Base-by-base conservation (phyloP, 768 basidiomycete genomes). In the Agrocybe pediades region DNA sequence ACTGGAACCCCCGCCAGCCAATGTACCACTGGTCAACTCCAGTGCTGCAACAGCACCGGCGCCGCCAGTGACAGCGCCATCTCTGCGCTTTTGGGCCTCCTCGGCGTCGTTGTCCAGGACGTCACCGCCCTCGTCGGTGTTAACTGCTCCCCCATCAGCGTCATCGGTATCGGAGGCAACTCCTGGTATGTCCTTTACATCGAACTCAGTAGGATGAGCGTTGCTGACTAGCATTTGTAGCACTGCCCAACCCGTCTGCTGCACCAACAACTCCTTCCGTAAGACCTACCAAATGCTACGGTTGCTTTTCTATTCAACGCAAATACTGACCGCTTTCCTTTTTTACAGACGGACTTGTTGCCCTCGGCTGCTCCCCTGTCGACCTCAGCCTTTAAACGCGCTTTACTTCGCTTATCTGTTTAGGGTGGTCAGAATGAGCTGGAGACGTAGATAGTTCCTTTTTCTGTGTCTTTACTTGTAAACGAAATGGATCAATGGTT, bases 11-110 rank as follows among this genome's bases (percentile, higher is more conserved):
- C 55, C 3, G 54, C 51, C 24, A 51, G 54, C 36, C 60, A 62
- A 47, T 64, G 63, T 59, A 62, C 60, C 45, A 63, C 62, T 27
- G 67, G 63, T 15, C 23, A 39, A 23, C 27, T 68, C 20, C 64
- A 67, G 30, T 70, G 67, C 61, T 61, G 67, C 60, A 21, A 62
- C 41, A 59, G 49, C 33, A 56, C 54, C 20, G 53, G 62, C 39
- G 17, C 53, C n/a, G 49, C 54, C 3, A 33, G 23, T 40, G 47
- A 46, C 17, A 21, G 42, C 0, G 19, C 47, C 51, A 48, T 59
- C 41, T 30, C 53, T 6, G 24, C 56, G 9, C 59, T 68, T 19
- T 48, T 56, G 59, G 61, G 36, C 2, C 47, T 55, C 62, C 52
- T 58, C 67, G 62, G 69, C 62, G 20, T 46, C 47, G 43, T 45